Evolutionary conservation across 345 rosid species (phyloP), one percentile per base, ranked within the genome.

Genomic region (Eucalyptus lansdowneana): DNA sequence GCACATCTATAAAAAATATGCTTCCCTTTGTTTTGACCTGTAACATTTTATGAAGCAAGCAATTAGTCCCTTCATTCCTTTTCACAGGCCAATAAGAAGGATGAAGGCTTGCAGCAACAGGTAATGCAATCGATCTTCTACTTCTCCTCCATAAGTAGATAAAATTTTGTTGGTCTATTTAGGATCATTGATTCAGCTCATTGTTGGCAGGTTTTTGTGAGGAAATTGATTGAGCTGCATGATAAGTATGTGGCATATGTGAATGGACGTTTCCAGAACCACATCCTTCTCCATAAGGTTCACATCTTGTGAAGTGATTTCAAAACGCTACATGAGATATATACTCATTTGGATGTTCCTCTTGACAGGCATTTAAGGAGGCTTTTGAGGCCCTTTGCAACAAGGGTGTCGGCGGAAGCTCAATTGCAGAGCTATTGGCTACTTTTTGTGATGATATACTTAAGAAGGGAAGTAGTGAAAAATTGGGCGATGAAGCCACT

Each of bases 221-320:
- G 96, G 93, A 96, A 95, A 91, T 93, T 96, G 58, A 94, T 97
- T 54, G 97, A 95, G 90, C 93, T 97, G 90, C 97, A 97, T 91
- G 98, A 96, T 92, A 97, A 97, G 89, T 95, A 95, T 91, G 94
- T 94, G 93, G 94, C 94, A 25, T 96, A 96, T 62, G 97, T 96
- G 83, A 93, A 92, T 44, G 95, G 93, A 50, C 94, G 96, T 91
- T 97, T 96, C 90, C 96, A 95, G 91, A 95, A 93, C 93, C 97
- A 96, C 91, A 92, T 94, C 7, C 92, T 96, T 62, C 95, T 97
- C 92, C 97, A 97, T 89, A 96, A 95, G 99, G 94, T 91, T 67
- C 62, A 89, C 65, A 14, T 42, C 40, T 47, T 22, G 44, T 50
- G 58, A 34, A 87, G 80, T 12, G 9, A 8, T 65, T 40, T 87